Conservation (phyloP, 371 early-diverging fungal genomes). For the Mucor velutinosus region DNA sequence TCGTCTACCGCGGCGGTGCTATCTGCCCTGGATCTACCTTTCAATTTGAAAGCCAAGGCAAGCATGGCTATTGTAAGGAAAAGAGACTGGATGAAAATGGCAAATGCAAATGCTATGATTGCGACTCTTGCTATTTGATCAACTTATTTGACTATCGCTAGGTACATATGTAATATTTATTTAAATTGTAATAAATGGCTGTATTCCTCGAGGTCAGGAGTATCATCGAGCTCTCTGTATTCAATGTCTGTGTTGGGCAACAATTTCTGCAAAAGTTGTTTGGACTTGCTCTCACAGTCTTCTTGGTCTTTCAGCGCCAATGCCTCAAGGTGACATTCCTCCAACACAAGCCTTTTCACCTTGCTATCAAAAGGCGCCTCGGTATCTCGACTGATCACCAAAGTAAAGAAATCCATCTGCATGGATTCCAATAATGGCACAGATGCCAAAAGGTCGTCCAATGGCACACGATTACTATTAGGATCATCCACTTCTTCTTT, state of each 20-base stretch:
- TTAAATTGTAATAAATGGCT: not conserved
- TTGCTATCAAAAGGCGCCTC: not conserved
- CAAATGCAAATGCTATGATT: not conserved
- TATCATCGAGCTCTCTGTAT: not conserved
- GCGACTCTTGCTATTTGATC: not conserved
- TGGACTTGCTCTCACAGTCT: not conserved
- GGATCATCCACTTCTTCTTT: not conserved
- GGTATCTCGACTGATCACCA: not conserved
- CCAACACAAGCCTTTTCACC: not conserved
- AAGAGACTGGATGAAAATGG: not conserved
- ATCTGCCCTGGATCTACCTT: not conserved
- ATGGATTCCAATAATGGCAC: not conserved
- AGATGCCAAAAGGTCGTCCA: not conserved
- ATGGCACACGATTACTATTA: not conserved
- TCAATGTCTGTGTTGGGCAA: conserved; percentile 1
- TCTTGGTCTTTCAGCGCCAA: not conserved
- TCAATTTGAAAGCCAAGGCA: not conserved
- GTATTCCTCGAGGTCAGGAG: not conserved
- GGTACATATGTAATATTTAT: not conserved
- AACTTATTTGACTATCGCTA: not conserved
- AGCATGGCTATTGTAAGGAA: not conserved
- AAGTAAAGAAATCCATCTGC: not conserved
- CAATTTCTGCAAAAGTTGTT: not conserved
- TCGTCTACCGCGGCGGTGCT: not conserved
- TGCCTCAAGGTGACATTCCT: not conserved